These are phyloP conservation scores for Naegleria lovaniensis DNA, from an alignment of 208 protist genomes.

Conservation along the genomic window DNA sequence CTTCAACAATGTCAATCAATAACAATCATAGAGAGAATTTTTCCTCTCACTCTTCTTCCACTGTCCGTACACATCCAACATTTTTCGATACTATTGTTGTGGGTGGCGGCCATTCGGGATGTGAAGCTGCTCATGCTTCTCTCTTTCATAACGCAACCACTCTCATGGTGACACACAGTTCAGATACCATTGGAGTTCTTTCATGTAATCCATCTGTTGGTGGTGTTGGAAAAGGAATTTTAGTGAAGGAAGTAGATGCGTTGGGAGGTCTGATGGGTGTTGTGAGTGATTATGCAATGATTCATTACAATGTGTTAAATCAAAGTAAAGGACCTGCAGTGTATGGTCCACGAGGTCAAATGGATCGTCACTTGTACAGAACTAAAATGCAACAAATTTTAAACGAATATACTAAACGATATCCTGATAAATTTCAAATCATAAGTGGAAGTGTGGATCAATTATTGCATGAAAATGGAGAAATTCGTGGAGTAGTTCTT, in stretches of 20 bases:
- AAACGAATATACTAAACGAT: slow-evolving; percentile 29
- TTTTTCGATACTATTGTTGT: slow-evolving; percentile 53
- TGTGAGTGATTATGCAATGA: slow-evolving; percentile 56
- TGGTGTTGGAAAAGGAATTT: slow-evolving; percentile 73
- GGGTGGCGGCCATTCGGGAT: slow-evolving; percentile 76
- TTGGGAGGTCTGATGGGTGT: slow-evolving; percentile 72
- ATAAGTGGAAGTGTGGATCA: slow-evolving; percentile 22
- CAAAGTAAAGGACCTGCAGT: slow-evolving; percentile 62
- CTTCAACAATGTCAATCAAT: no score
- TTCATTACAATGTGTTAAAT: slow-evolving; percentile 73
- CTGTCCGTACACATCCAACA: neutral
- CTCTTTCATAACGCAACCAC: slow-evolving; percentile 58
- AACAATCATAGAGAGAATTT: no score
- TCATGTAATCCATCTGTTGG: slow-evolving; percentile 83
- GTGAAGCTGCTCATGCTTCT: slow-evolving; percentile 62
- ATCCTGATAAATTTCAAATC: slow-evolving; percentile 35
- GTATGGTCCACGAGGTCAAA: slow-evolving; percentile 47
- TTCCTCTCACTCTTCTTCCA: no score
- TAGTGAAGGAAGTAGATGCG: slow-evolving; percentile 76
- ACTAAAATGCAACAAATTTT: slow-evolving; percentile 32
- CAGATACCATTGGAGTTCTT: slow-evolving; percentile 68
- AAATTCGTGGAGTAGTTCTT: slow-evolving; percentile 36
- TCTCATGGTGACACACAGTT: slow-evolving; percentile 64
- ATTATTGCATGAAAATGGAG: neutral
- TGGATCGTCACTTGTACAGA: slow-evolving; percentile 45